Percentiles rank a stretch among this genome's conserved stretches.
These are phyloP conservation scores for Macrocystidia cucumis DNA, from an alignment of 1,284 basidiomycete genomes.

Conservation along the genomic window DNA sequence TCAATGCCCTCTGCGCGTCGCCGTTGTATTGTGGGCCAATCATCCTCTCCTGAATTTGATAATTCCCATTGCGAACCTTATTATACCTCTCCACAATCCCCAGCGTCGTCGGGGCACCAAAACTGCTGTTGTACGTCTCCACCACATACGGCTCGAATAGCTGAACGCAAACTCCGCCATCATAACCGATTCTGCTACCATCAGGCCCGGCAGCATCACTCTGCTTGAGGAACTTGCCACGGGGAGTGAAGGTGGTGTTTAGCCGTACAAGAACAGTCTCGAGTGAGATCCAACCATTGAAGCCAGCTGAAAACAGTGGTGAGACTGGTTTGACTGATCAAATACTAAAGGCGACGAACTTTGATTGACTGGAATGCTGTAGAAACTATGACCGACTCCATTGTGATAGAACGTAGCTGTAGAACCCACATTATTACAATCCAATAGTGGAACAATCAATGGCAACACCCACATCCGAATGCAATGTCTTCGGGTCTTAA, in stretches of 20 bases:
- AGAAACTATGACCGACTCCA: conserved; percentile 26
- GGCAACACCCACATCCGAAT: conserved; percentile 12
- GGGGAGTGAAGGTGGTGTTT: conserved; percentile 27
- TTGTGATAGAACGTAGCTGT: conserved; percentile 20
- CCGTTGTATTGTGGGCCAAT: conserved; percentile 5
- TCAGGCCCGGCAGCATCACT: conserved; percentile 17
- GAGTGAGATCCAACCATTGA: conserved; percentile 24
- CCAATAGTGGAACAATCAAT: neutral
- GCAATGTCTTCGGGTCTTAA: conserved; percentile 18
- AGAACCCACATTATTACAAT: conserved; percentile 8
- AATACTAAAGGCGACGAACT: conserved; percentile 13
- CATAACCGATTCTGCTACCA: conserved; percentile 26
- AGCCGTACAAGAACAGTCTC: conserved; percentile 31
- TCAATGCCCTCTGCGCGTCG: conserved; percentile 10
- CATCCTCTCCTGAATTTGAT: neutral
- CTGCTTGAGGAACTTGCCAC: conserved; percentile 22
- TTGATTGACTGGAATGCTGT: conserved; percentile 20
- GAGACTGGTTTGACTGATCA: conserved; percentile 1
- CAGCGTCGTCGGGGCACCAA: conserved; percentile 19
- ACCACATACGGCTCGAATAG: conserved; percentile 34
- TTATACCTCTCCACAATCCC: conserved; percentile 21
- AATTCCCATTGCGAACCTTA: conserved; percentile 13
- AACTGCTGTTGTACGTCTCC: conserved; percentile 28
- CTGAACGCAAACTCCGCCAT: conserved; percentile 31
- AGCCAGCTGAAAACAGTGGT: conserved; percentile 11